phyloP scores from a whole-genome alignment of 2,329 filamentous ascomycete species.

The Tolypocladium endophyticum region DNA sequence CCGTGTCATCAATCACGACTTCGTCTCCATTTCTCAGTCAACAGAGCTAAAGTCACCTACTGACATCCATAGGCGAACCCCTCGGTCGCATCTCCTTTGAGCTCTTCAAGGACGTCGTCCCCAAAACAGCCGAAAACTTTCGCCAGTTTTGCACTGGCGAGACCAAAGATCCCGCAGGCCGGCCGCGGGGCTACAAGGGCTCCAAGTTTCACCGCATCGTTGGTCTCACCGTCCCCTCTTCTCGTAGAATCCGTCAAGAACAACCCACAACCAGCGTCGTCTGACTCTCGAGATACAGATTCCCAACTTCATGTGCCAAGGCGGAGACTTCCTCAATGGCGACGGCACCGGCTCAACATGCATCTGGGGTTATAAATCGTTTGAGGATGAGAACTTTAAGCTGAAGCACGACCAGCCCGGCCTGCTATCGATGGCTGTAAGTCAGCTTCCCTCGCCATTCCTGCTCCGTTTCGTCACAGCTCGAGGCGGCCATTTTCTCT shows the following conservation, averaged over 20 bases:
- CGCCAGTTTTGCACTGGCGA: slow-evolving; percentile 95
- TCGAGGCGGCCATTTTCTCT: not conserved
- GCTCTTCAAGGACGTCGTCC: slow-evolving; percentile 75
- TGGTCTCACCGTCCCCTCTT: slow-evolving; percentile 22
- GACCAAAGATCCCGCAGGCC: slow-evolving; percentile 64
- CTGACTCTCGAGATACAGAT: slow-evolving; percentile 45
- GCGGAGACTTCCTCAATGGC: slow-evolving; percentile 88
- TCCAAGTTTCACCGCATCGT: slow-evolving; percentile 91
- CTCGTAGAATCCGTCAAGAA: not conserved
- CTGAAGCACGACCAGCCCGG: slow-evolving; percentile 71
- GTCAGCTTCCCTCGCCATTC: slow-evolving; percentile 19
- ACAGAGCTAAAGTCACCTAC: not conserved
- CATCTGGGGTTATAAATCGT: slow-evolving; percentile 78
- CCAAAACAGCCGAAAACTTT: slow-evolving; percentile 92
- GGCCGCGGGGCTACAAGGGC: slow-evolving; percentile 87
- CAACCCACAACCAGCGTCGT: not conserved
- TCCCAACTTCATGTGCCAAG: slow-evolving; percentile 94
- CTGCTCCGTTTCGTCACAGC: not conserved
- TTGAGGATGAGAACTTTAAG: slow-evolving; percentile 83
- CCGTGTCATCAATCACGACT: not conserved
- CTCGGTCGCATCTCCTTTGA: slow-evolving; percentile 84
- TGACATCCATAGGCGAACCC: slow-evolving; percentile 53
- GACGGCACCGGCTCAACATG: slow-evolving; percentile 81
- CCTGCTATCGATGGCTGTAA: slow-evolving; percentile 84
- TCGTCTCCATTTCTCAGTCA: not conserved